Conservation (phyloP, 179 eudicot genomes). For the Silene coronaria region DNA sequence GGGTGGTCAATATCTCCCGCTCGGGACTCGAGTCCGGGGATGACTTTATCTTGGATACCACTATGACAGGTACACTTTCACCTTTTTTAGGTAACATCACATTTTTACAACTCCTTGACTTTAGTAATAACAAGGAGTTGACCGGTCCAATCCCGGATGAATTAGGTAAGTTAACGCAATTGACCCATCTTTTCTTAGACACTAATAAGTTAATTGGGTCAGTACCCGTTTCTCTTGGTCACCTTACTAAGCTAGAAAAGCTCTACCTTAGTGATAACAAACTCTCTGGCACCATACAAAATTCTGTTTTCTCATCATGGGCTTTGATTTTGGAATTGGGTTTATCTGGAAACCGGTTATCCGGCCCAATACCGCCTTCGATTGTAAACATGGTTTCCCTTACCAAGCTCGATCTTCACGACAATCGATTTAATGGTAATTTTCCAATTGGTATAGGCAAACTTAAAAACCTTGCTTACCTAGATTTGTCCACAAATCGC, state of each 20-base stretch:
- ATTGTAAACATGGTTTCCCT: constrained; percentile 36
- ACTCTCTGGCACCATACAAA: constrained; percentile 42
- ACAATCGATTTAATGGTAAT: constrained; percentile 37
- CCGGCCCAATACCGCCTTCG: constrained; percentile 50
- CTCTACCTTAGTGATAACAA: constrained; percentile 45
- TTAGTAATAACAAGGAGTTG: constrained; percentile 52
- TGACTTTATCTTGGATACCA: constrained; percentile 56
- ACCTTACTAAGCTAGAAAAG: constrained; percentile 32
- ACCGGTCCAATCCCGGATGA: constrained; percentile 55
- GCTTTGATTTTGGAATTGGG: constrained; percentile 22
- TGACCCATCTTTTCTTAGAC: constrained; percentile 44
- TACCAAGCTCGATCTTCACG: constrained; percentile 50
- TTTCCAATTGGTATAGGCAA: constrained; percentile 51
- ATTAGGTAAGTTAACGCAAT: constrained; percentile 43
- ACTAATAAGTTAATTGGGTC: constrained; percentile 50
- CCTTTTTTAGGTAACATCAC: constrained; percentile 64
- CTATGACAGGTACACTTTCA: constrained; percentile 62
- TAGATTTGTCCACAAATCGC: constrained; percentile 57
- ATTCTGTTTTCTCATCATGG: constrained; percentile 32
- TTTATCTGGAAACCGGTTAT: constrained; percentile 28
- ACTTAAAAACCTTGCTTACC: constrained; percentile 32
- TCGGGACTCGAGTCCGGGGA: constrained; percentile 47
- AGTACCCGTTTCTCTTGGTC: constrained; percentile 44
- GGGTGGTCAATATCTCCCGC: constrained; percentile 59
- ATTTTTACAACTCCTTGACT: constrained; percentile 49